These are phyloP conservation scores for Vaccinium corymbosum DNA, from an alignment of 148 eudicot genomes.

Conservation along the genomic window DNA sequence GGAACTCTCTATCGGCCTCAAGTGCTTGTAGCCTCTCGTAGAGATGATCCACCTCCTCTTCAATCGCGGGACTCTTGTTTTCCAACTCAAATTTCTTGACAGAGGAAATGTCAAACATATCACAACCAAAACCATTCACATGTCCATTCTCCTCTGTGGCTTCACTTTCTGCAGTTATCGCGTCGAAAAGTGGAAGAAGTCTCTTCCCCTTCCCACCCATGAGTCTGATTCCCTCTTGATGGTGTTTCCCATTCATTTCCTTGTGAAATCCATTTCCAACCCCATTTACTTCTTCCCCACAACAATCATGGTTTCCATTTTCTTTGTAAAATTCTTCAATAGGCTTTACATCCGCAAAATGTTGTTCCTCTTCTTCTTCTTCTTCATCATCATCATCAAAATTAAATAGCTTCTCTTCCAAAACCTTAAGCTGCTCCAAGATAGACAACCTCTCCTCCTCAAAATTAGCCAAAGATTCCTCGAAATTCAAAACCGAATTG, in stretches of 20 bases:
- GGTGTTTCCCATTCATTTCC: conserved; percentile 47
- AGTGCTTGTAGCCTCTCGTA: conserved; percentile 80
- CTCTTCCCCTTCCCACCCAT: conserved; percentile 60
- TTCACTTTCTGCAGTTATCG: conserved; percentile 41
- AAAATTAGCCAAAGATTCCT: conserved; percentile 29
- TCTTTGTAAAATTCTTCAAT: conserved; percentile 13
- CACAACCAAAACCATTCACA: conserved; percentile 22
- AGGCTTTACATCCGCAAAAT: conserved; percentile 33
- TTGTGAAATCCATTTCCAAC: conserved; percentile 38
- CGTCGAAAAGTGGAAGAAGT: conserved; percentile 81
- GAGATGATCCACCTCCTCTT: conserved; percentile 76
- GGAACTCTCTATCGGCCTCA: conserved; percentile 79
- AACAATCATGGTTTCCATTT: conserved; percentile 34
- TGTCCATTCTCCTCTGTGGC: conserved; percentile 23
- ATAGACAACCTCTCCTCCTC: conserved; percentile 88
- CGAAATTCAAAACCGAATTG: conserved; percentile 42
- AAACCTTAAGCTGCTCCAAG: conserved; percentile 71
- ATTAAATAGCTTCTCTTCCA: conserved; percentile 78
- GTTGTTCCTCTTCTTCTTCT: conserved; percentile 37
- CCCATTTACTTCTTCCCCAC: conserved; percentile 29
- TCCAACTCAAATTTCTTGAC: conserved; percentile 42
- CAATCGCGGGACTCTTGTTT: conserved; percentile 53
- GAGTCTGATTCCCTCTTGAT: conserved; percentile 35
- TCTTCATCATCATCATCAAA: conserved; percentile 49
- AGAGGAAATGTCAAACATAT: not conserved